A percentile compares a stretch with the other conserved stretches of the same genome.
Evolutionary conservation across 176 grass and related monocot genomes (phyloP).

Genomic region (Eragrostis curvula): DNA sequence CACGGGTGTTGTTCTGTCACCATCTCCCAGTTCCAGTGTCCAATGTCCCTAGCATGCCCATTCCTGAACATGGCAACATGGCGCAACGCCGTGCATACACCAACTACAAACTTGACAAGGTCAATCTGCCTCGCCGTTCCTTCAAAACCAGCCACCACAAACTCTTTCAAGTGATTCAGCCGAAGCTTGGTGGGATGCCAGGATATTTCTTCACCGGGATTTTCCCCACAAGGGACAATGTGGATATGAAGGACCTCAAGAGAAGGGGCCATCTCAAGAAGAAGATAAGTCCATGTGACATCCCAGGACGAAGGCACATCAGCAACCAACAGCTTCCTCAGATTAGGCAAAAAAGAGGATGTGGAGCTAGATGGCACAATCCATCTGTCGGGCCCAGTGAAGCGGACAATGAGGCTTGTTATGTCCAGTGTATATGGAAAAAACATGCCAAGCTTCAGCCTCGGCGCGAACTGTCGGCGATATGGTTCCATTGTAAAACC

Average conservation of each 20-base stretch:
- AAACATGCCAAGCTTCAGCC: background rate
- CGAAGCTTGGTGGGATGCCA: background rate
- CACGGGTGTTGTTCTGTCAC: background rate
- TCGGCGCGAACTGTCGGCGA: background rate
- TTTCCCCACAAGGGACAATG: background rate
- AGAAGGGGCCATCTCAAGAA: constrained; percentile 9
- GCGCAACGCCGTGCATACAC: background rate
- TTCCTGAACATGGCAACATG: background rate
- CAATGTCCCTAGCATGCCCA: background rate
- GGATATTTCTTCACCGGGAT: background rate
- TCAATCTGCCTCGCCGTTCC: background rate
- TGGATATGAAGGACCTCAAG: constrained; percentile 22
- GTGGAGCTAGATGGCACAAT: background rate
- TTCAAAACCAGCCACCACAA: constrained; percentile 16
- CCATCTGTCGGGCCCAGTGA: constrained; percentile 33
- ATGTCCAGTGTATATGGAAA: background rate
- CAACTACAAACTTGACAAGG: constrained; percentile 20
- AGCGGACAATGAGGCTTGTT: constrained; percentile 4
- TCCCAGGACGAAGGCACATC: constrained; percentile 34
- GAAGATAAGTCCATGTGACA: background rate
- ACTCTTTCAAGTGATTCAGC: background rate
- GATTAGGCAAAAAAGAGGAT: background rate
- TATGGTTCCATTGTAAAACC: background rate
- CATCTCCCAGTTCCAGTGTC: constrained; percentile 30
- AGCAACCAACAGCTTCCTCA: background rate